Base-by-base conservation (phyloP, 331 rosid genomes). In the Cydonia oblonga region DNA sequence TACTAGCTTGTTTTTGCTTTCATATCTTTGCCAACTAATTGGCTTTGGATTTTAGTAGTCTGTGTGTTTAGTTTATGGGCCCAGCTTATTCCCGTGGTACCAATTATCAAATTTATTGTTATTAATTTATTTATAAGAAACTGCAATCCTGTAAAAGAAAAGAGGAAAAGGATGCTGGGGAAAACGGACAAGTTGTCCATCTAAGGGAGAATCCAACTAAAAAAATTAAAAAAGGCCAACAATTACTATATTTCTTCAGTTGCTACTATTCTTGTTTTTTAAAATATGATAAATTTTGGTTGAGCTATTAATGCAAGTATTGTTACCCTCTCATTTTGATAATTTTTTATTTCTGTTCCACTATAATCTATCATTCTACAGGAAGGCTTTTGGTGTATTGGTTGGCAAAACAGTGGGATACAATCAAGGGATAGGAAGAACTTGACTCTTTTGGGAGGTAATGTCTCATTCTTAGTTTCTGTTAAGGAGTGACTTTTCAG, bases 391-490 rank as follows among this genome's bases (percentile, higher is more conserved):
- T 95, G 96, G 99, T 95, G 99, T 71, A 77, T 95, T 52, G 99
- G 99, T 79, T 91, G 99, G 99, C 99, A 95, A 86, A 95, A 89
- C 84, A 91, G 97, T 80, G 96, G 96, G 84, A 65, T 79, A 73
- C 96, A 88, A 72, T 89, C 97, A 68, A 79, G 93, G 42, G 99
- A 95, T 78, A 84, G 81, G 69, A 87, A 79, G 90, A 91, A 95
- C 76, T 83, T 91, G 90, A 89, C 97, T 25, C 85, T 95, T 60
- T 83, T 95, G 79, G 98, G 98, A 88, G 98, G 98, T 95, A 88
- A 35, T 35, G 30, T 52, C 14, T 57, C 18, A 5, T 20, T 35
- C 32, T 18, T 26, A 20, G 64, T 54, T 53, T 54, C n/a, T n/a
- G n/a, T n/a, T 54, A 7, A 61, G 66, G 9, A 19, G 9, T 70